Conservation (phyloP, 768 basidiomycete species). For the Mycena sanguinolenta region DNA sequence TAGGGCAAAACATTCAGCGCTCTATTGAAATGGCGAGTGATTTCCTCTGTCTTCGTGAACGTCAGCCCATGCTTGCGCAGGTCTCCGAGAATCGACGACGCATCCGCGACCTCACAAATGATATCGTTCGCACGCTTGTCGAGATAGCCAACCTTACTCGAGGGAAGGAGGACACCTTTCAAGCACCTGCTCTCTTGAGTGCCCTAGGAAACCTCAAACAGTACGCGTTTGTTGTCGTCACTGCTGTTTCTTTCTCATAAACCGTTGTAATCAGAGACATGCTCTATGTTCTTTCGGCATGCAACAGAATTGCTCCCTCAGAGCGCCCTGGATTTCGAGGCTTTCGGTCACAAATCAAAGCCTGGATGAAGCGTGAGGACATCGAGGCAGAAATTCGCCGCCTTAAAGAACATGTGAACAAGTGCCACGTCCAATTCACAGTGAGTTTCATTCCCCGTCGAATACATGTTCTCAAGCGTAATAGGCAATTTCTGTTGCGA, state of each 20-base stretch:
- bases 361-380: conserved; percentile 32
- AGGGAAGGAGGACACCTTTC: neutral
- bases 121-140: conserved; percentile 7
- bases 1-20: conserved; percentile 15
- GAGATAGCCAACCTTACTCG: conserved; percentile 13
- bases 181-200: conserved; percentile 14
- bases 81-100: conserved; percentile 22
- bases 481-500: neutral
- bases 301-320: neutral
- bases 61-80: neutral
- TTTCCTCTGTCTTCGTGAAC: neutral
- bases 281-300: conserved; percentile 10
- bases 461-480: neutral
- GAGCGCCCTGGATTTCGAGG: neutral
- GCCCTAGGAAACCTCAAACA: conserved; percentile 18
- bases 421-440: conserved; percentile 23
- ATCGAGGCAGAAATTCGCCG: conserved; percentile 14
- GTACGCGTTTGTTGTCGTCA: neutral
- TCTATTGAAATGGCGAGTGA: conserved; percentile 23
- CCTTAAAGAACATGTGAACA: conserved; percentile 26
- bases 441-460: neutral
- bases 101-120: neutral
- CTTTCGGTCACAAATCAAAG: neutral
- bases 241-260: too few relatives aligned
- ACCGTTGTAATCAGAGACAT: conserved; percentile 15